Base-by-base conservation (phyloP, 768 basidiomycete genomes). In the Coprinopsis strossmayeri region DNA sequence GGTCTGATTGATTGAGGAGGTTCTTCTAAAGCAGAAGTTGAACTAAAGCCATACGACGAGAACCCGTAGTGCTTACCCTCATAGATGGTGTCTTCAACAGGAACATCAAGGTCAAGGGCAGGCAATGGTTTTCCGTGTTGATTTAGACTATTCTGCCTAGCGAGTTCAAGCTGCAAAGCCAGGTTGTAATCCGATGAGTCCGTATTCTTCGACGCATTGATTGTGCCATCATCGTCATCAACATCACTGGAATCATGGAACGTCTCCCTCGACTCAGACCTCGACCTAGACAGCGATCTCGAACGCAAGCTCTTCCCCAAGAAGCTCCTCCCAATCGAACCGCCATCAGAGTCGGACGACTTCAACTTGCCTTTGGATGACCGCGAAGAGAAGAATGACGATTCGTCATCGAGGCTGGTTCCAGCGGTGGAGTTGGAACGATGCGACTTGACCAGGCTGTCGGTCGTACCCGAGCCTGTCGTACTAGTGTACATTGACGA, bases 111-210 rank as follows among this genome's bases (percentile, higher is more conserved):
- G 4, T 68, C 57, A 46, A 76, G 54, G 38, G 69, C 55, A 38
- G 63, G 56, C 9, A 69, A 50, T 37, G 68, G 59, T 41, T 75
- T 74, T 15, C 71, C 74, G 50, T 78, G 75, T 56, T 91, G 90
- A 61, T 76, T 87, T 58, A 83, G 74, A 61, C 90, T 91, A 61
- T 96, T 96, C 55, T 78, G 77, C 51, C 89, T 72, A 3, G 93
- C 93, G 42, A 95, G 69, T 53, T 89, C 89, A 45, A 96, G 67
- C 41, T 85, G 82, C 68, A 79, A 72, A 18, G 82, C 76, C 46
- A 95, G 70, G 60, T 94, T 87, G 56, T 77, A 76, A 58, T 91
- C 89, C 13, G 84, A 87, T 43, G 77, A 70, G 53, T 88, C 83
- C 53, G 78, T 32, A 9, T 9, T 9, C 27, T 27, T 45, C 21